A percentile compares a stretch with the other conserved stretches of the same genome.
phyloP scores from a whole-genome alignment of 179 eudicot genomes.

The Silene coronaria region DNA sequence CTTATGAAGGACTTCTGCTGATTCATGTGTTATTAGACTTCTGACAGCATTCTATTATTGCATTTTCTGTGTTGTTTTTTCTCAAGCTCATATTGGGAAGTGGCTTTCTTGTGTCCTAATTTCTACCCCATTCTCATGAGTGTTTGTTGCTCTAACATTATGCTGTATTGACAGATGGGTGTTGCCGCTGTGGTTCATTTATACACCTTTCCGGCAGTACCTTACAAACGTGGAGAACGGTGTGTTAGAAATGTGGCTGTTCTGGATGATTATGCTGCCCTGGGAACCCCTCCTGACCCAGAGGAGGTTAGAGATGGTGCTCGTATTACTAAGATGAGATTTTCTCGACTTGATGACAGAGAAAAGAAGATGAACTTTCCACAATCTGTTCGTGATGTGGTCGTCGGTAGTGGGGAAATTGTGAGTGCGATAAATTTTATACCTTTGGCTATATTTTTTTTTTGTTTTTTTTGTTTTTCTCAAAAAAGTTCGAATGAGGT shows the following conservation, averaged over 20 bases:
- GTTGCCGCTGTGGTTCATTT: conserved; percentile 93
- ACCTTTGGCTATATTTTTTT: background rate
- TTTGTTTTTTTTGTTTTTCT: background rate
- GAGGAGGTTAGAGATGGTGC: conserved; percentile 82
- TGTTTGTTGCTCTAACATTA: conserved; percentile 14
- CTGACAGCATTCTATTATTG: background rate
- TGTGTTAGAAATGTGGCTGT: conserved; percentile 89
- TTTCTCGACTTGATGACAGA: conserved; percentile 51
- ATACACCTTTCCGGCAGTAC: conserved; percentile 81
- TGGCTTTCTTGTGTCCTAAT: background rate
- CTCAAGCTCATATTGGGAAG: background rate
- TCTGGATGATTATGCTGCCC: conserved; percentile 87
- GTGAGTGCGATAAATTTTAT: conserved; percentile 26
- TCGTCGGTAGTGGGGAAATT: background rate
- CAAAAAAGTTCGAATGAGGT: background rate
- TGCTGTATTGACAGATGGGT: conserved; percentile 62
- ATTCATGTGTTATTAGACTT: background rate
- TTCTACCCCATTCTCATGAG: background rate
- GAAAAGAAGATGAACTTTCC: no score
- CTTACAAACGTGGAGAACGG: conserved; percentile 84
- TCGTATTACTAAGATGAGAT: conserved; percentile 44
- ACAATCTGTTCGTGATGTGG: conserved; percentile 1
- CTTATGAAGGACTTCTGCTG: background rate
- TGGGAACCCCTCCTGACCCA: conserved; percentile 79
- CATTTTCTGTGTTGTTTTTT: background rate